Percentiles rank a stretch among this genome's conserved stretches.
phyloP scores from a whole-genome alignment of 345 rosid species.

The Turnera subulata region DNA sequence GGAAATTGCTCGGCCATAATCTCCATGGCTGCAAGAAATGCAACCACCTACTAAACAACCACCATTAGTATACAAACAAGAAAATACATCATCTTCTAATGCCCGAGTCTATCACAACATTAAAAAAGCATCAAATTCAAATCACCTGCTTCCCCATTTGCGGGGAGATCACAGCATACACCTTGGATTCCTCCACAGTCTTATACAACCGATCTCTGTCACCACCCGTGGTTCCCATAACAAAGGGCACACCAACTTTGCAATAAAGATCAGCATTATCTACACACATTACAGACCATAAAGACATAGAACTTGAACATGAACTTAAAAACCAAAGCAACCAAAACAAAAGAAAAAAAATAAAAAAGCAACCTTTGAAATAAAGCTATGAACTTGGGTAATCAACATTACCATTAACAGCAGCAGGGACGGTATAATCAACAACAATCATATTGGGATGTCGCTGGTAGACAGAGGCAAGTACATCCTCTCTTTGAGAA shows the following conservation, averaged over 20 bases:
- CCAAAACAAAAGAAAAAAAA: background rate
- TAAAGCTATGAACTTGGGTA: no score
- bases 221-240: constrained; percentile 98
- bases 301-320: background rate
- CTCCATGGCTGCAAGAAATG: constrained; percentile 97
- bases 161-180: constrained; percentile 89
- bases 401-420: constrained; percentile 66
- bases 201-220: constrained; percentile 60
- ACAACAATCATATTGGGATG: constrained; percentile 75
- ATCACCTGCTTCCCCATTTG: constrained; percentile 98
- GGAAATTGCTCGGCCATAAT: constrained; percentile 97
- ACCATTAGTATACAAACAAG: constrained; percentile 18
- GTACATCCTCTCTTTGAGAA: constrained; percentile 59
- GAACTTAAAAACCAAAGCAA: background rate
- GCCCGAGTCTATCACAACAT: background rate
- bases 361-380: no score
- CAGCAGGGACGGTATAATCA: constrained; percentile 79
- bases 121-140: constrained; percentile 1
- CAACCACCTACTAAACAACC: constrained; percentile 63
- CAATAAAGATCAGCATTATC: constrained; percentile 79
- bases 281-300: constrained; percentile 28
- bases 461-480: constrained; percentile 50
- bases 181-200: constrained; percentile 61
- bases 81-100: constrained; percentile 4
- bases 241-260: constrained; percentile 95